phyloP scores from a whole-genome alignment of 2,329 filamentous ascomycete species.

The Thielaviopsis euricoi region DNA sequence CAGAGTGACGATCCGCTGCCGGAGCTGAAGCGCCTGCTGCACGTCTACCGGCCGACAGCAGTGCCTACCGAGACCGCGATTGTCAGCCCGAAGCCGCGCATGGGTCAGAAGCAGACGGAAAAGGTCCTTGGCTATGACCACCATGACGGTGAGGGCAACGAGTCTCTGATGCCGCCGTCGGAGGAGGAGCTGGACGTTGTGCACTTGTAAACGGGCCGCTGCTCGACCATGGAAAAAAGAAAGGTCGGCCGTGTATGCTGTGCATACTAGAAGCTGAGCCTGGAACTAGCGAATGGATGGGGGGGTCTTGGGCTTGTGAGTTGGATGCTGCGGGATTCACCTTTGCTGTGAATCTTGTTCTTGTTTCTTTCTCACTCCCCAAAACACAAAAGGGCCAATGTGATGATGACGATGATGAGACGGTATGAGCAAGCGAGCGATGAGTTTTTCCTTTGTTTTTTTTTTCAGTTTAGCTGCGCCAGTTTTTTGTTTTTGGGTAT shows the following conservation, averaged over 20 bases:
- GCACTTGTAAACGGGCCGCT: slow-evolving; percentile 20
- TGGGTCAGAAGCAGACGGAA: slow-evolving; percentile 27
- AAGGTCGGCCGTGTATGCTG: not conserved
- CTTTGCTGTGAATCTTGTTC: not conserved
- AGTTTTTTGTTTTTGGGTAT: not conserved
- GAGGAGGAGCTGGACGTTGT: slow-evolving; percentile 27
- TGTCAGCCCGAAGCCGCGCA: not conserved
- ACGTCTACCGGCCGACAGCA: slow-evolving; percentile 35
- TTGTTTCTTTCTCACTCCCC: not conserved
- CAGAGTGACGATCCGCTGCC: slow-evolving; percentile 55
- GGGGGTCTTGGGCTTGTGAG: not conserved
- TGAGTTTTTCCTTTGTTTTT: not conserved
- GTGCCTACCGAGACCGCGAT: slow-evolving; percentile 15
- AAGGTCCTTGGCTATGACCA: slow-evolving; percentile 11
- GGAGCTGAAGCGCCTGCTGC: slow-evolving; percentile 51
- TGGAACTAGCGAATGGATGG: not conserved
- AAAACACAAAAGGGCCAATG: not conserved
- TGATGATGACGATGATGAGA: not conserved
- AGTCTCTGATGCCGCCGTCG: slow-evolving; percentile 20
- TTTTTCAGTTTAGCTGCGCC: not conserved
- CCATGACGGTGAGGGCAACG: no score
- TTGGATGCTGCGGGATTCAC: not conserved
- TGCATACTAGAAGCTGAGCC: not conserved
- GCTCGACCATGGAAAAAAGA: no score
- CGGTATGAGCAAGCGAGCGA: not conserved